Evolutionary conservation across 495 filamentous ascomycete species (phyloP), one percentile per base, ranked within the genome.

Genomic region (Jackrogersella multiformis): DNA sequence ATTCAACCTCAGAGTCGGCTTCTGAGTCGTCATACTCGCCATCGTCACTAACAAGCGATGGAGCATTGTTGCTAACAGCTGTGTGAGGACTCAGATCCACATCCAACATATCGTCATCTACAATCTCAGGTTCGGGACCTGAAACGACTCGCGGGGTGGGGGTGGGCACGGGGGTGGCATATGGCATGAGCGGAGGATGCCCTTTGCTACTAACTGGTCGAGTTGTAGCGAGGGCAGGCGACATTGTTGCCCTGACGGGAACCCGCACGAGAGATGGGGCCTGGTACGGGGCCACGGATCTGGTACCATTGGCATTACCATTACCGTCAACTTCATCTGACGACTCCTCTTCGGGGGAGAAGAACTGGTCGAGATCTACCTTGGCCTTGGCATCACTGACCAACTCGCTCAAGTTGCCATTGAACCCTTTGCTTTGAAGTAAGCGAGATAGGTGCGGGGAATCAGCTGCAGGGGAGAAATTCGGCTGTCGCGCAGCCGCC

Each of bases 41-140:
- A 73, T 94, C 90, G 75, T 97, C 93, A 78, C 91, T 94, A 65
- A 96, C 91, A 55, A 97, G 80, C 39, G 92, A 94, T 10, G 93
- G 93, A 9, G 91, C 90, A 51, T 85, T 85, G 74, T 94, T 93
- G 69, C 91, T 91, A 32, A 91, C 86, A 28, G 89, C 79, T 5
- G 92, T 92, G 64, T 92, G 86, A 6, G 93, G 93, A 69, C 90
- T 94, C 34, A 95, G 79, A 51, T 92, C 90, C 24, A 79, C 80
- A 48, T 87, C 85, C 57, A 87, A 73, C 26, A 82, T 78, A 12
- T 84, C 83, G 13, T 81, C 74, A 49, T 82, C 80, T 48, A 80
- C 76, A 18, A 80, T 78, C 45, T 79, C 78, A 24, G 78, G 68
- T 28, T 80, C 61, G 18, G 76, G 61, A 35, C 60, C 60, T 30